These are phyloP conservation scores for Guyanaporus albipodus DNA, from an alignment of 768 basidiomycete genomes.

Conservation along the genomic window DNA sequence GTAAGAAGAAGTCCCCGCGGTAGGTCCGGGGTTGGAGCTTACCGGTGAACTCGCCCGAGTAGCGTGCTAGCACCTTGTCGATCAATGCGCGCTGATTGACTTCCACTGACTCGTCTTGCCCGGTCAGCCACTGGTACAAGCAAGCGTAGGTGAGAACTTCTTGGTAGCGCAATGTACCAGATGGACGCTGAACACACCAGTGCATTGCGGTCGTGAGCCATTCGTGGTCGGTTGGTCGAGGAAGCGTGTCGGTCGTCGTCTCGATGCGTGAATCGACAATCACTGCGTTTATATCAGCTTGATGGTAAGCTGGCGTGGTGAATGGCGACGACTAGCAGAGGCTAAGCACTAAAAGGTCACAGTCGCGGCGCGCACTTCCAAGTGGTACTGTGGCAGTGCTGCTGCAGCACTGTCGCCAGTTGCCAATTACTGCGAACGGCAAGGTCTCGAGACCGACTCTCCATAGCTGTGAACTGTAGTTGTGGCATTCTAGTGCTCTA, in stretches of 20 bases:
- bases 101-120: constrained; percentile 78
- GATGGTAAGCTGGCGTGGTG: too few species aligned
- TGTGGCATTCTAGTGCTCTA: too few species aligned
- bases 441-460: too few species aligned
- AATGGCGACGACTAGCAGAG: too few species aligned
- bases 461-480: too few species aligned
- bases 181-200: constrained; percentile 18
- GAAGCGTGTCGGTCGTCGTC: neutral
- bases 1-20: neutral
- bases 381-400: too few species aligned
- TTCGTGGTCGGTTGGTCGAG: constrained; percentile 1
- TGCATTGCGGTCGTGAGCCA: constrained; percentile 30
- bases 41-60: constrained; percentile 92
- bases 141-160: neutral
- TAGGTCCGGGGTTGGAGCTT: constrained; percentile 1
- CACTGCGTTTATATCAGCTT: too few species aligned
- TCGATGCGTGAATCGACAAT: neutral
- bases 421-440: too few species aligned
- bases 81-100: constrained; percentile 96
- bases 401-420: too few species aligned
- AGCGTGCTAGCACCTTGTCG: constrained; percentile 93
- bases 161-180: neutral
- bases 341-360: too few species aligned
- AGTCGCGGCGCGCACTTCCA: too few species aligned
- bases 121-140: constrained; percentile 45